Evolutionary conservation across 768 basidiomycete species (phyloP), one percentile per base, ranked within the genome.

Genomic region (Suillus lakei): DNA sequence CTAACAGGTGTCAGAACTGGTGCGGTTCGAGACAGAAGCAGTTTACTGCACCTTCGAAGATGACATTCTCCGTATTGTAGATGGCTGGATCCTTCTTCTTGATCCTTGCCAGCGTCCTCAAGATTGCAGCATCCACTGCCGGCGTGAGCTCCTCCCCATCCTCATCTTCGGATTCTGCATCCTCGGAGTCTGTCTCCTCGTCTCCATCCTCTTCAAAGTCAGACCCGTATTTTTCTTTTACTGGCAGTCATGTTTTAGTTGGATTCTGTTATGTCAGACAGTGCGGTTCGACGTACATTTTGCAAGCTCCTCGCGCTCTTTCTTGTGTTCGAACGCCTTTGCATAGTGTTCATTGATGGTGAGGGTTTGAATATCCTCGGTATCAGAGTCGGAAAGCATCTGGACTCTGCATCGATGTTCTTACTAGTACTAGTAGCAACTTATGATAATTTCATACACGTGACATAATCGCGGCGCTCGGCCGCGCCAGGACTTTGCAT

Each of bases 111-210:
- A 99, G 82, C 1, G 95, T 99, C 56, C 95, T 84, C 46, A 99
- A 83, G 70, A 99, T 98, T 23, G 98, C 98, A 51, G 89, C 98
- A 71, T 98, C 97, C 59, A 98, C 87, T 0, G 90, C 90, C 5
- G 96, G 95, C 0, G 96, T 99, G 60, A 99, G 86, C 74, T 98
- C 93, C 70, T 95, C 94, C 16, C 96, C 98, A 64, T 97, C 92
- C 72, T 96, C 93, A 74, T 99, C 96, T 73, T 99, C 96, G 2
- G 88, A 88, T 71, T 95, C 93, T 50, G 87, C 90, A 34, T 86
- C 85, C 73, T 94, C 92, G 0, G 90, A 91, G 72, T 91, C 91
- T 8, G 83, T 82, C 54, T 79, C 77, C 9, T 83, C 82, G 2
- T 84, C 87, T 21, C 82, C 82, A 1, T 80, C 83, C 23, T 79